A percentile compares a stretch with the other conserved stretches of the same genome.
Evolutionary conservation across 768 basidiomycete genomes (phyloP).

Genomic region (Pleurotus eryngii): DNA sequence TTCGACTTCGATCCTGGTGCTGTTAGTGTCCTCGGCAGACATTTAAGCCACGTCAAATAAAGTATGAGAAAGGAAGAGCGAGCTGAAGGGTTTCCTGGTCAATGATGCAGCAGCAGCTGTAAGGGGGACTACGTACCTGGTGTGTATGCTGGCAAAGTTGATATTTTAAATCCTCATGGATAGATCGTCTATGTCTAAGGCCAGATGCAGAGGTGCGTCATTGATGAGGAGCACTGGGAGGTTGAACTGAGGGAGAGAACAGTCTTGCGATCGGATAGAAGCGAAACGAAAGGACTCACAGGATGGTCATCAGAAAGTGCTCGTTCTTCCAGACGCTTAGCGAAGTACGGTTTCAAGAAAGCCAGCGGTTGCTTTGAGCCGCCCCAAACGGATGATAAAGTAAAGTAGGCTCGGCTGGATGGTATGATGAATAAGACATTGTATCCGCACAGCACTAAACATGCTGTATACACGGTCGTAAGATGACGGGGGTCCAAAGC

Average conservation of each 20-base stretch:
- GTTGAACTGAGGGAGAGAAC: neutral
- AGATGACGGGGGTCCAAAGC: neutral
- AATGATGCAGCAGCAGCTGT: too few relatives aligned
- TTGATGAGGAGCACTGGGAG: neutral
- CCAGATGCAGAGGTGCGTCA: neutral
- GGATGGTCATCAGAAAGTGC: neutral
- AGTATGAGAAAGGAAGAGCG: conserved; percentile 15
- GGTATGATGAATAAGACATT: conserved; percentile 8
- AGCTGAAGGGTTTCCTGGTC: neutral
- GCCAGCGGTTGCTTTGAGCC: conserved; percentile 7
- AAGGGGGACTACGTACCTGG: conserved; percentile 8
- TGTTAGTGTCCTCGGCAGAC: conserved; percentile 8
- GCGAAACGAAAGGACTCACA: neutral
- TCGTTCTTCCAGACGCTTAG: conserved; percentile 12
- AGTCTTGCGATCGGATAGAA: neutral
- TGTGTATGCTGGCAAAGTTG: conserved; percentile 17
- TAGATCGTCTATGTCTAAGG: neutral
- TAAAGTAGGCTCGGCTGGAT: conserved; percentile 9
- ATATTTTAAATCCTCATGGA: conserved; percentile 11
- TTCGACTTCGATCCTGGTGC: conserved; percentile 12
- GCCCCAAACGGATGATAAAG: conserved; percentile 7
- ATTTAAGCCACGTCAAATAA: conserved; percentile 16
- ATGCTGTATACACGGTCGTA: conserved; percentile 27
- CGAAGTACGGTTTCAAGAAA: conserved; percentile 11
- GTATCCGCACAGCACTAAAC: too few relatives aligned